Evolutionary conservation across 495 filamentous ascomycete genomes (phyloP).

Genomic region (Aspergillus steynii): DNA sequence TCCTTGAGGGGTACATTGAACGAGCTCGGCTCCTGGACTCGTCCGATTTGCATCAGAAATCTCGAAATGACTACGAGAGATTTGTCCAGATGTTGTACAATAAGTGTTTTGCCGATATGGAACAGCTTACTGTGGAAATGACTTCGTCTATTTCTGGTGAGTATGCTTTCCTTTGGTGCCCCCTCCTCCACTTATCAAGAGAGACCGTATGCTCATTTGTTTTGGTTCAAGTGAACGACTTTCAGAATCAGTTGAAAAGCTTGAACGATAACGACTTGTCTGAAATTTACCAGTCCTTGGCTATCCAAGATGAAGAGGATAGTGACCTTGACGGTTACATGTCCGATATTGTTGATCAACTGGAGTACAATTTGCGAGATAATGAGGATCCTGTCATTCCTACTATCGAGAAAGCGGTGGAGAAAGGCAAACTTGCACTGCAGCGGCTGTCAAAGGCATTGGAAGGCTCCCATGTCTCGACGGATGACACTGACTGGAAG

Average conservation of each 20-base stretch:
- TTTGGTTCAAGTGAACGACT: too few species aligned
- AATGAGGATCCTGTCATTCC: background rate
- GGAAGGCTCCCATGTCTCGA: background rate
- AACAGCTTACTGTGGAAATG: background rate
- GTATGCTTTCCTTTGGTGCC: background rate
- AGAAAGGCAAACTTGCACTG: background rate
- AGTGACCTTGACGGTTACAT: too few species aligned
- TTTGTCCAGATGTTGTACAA: conserved; percentile 5
- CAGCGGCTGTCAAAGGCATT: background rate
- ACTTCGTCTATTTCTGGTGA: background rate
- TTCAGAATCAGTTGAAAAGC: too few species aligned
- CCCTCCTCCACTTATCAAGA: too few species aligned
- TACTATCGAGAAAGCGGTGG: conserved; percentile 1
- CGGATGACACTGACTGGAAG: conserved; percentile 7
- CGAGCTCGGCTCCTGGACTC: conserved; percentile 7
- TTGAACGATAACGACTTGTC: too few species aligned
- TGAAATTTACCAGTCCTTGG: too few species aligned
- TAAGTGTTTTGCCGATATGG: conserved; percentile 2
- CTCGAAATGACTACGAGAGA: conserved; percentile 1
- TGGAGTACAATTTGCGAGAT: background rate
- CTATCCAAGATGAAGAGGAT: background rate
- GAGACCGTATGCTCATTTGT: too few species aligned
- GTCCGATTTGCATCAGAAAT: background rate
- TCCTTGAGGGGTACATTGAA: conserved; percentile 1
- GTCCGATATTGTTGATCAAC: background rate